phyloP scores from a whole-genome alignment of 805 yeast species.

The Myxozyma monticola region DNA sequence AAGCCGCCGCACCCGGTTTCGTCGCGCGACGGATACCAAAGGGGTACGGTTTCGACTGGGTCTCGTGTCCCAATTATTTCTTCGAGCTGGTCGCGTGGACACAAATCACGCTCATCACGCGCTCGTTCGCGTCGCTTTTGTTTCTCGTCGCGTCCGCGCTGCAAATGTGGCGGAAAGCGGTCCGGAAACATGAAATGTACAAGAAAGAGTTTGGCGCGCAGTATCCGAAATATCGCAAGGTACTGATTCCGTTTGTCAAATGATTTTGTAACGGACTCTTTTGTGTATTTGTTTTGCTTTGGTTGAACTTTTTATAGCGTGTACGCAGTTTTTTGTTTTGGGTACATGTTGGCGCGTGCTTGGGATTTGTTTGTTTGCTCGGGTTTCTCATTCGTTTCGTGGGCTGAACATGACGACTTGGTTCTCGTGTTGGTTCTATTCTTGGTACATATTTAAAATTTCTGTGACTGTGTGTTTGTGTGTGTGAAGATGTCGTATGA shows the following conservation, averaged over 20 bases:
- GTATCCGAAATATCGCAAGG: conserved; percentile 78
- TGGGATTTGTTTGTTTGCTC: conserved; percentile 1
- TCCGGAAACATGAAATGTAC: conserved; percentile 73
- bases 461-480: not conserved
- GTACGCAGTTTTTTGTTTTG: not conserved
- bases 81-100: conserved; percentile 83
- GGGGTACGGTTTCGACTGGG: conserved; percentile 78
- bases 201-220: conserved; percentile 68
- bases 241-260: conserved; percentile 72
- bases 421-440: too few relatives aligned
- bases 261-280: conserved; percentile 36
- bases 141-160: conserved; percentile 69
- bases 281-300: not conserved
- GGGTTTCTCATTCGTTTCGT: too few relatives aligned
- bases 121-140: conserved; percentile 56
- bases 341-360: not conserved
- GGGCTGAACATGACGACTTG: too few relatives aligned
- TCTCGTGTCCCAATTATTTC: conserved; percentile 92
- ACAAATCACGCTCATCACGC: conserved; percentile 65
- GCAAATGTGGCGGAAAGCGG: conserved; percentile 93
- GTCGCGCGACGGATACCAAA: conserved; percentile 66
- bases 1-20: not conserved
- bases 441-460: too few relatives aligned
- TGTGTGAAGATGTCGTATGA: too few relatives aligned
- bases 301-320: not conserved